phyloP scores from a whole-genome alignment of 2,329 filamentous ascomycete genomes.

The Fusarium mangiferae region DNA sequence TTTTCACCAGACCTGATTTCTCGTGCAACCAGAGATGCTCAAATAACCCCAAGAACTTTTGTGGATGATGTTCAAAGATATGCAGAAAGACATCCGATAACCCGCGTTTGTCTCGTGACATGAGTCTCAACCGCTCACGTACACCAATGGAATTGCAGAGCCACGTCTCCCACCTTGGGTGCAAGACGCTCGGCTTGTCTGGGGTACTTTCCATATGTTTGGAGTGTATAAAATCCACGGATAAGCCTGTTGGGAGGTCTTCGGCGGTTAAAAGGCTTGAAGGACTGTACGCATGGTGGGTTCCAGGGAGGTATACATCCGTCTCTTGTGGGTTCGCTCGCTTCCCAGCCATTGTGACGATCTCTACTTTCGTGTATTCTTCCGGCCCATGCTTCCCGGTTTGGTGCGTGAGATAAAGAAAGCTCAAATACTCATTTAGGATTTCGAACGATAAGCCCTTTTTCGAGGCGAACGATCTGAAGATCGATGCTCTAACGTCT shows the following conservation, averaged over 20 bases:
- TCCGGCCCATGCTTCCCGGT: fast-evolving
- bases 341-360: no score
- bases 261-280: fast-evolving
- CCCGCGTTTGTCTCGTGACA: fast-evolving
- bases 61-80: conserved; percentile 5
- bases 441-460: fast-evolving
- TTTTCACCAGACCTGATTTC: neutral
- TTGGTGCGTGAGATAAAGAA: neutral
- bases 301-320: neutral
- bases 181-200: neutral
- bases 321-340: fast-evolving
- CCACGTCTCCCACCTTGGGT: neutral
- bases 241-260: neutral
- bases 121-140: neutral
- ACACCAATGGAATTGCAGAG: neutral
- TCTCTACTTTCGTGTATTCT: neutral
- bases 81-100: neutral
- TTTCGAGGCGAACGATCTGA: neutral
- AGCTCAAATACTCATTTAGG: neutral
- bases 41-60: conserved; percentile 17
- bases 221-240: neutral
- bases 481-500: neutral
- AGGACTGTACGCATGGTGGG: fast-evolving
- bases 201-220: fast-evolving
- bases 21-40: conserved; percentile 12